Conservation (phyloP, 805 yeast species). For the Pichia kluyveri region DNA sequence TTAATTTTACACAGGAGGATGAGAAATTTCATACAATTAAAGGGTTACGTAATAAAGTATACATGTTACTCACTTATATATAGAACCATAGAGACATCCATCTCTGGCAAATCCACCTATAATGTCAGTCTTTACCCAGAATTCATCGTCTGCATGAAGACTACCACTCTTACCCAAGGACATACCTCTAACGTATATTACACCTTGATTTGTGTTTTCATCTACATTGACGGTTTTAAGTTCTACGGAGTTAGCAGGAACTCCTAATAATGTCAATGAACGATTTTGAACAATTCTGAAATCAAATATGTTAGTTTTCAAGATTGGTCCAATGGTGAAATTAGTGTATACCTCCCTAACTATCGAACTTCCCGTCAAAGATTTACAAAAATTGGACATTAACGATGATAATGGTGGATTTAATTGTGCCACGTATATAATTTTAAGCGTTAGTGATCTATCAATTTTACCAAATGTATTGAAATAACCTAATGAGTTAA, state of each 20-base stretch:
- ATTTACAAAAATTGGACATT: slow-evolving; percentile 31
- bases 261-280: slow-evolving; percentile 37
- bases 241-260: slow-evolving; percentile 52
- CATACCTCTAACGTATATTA: slow-evolving; percentile 53
- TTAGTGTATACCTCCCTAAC: slow-evolving; percentile 39
- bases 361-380: slow-evolving; percentile 40
- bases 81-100: slow-evolving; percentile 52
- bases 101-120: slow-evolving; percentile 58
- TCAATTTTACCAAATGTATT: slow-evolving; percentile 24
- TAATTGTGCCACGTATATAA: slow-evolving; percentile 30
- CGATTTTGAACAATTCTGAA: slow-evolving; percentile 37
- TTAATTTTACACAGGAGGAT: too few relatives aligned
- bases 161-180: slow-evolving; percentile 41
- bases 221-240: slow-evolving; percentile 36
- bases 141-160: slow-evolving; percentile 32
- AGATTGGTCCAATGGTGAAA: slow-evolving; percentile 47
- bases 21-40: too few relatives aligned
- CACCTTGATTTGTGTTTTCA: slow-evolving; percentile 37
- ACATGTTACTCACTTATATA: background rate
- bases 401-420: slow-evolving; percentile 11
- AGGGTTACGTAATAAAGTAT: too few relatives aligned
- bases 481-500: slow-evolving; percentile 44
- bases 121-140: slow-evolving; percentile 40
- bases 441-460: slow-evolving; percentile 26
- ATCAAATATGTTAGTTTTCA: slow-evolving; percentile 54